A percentile compares a stretch with the other conserved stretches of the same genome.
Conservation (phyloP, 2,329 filamentous ascomycete genomes). For the Colletotrichum sp. region DNA sequence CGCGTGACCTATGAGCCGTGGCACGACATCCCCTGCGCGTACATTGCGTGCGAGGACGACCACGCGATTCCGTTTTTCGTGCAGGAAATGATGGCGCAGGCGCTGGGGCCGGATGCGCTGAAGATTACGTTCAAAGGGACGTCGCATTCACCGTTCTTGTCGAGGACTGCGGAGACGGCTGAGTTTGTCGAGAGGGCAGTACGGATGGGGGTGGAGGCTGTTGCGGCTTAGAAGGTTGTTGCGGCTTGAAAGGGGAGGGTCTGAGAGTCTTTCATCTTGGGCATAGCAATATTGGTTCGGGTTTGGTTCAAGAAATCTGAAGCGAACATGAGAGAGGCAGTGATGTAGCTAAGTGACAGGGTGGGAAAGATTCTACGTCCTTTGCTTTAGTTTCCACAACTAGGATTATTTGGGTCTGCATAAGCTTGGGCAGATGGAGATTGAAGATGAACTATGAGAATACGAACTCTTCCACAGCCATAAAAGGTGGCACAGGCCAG, state of each 20-base stretch:
- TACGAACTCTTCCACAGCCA: no score
- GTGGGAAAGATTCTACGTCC: no score
- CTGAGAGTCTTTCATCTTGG: no score
- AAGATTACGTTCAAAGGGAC: neutral
- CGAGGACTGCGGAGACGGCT: neutral
- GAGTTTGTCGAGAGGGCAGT: neutral
- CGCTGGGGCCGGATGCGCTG: neutral
- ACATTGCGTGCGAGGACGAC: constrained; percentile 28
- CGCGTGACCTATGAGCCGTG: constrained; percentile 28
- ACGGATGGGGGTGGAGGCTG: neutral
- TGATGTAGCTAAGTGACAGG: no score
- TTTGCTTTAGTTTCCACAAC: no score
- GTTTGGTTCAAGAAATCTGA: no score
- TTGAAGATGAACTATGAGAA: no score
- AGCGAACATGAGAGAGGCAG: no score
- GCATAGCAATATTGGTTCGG: no score
- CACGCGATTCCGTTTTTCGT: constrained; percentile 23
- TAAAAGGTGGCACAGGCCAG: no score
- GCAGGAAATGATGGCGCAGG: constrained; percentile 23
- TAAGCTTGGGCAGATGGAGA: no score
- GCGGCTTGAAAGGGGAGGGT: neutral
- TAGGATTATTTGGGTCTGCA: no score
- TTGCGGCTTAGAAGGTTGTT: neutral
- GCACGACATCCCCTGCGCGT: constrained; percentile 28
- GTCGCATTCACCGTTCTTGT: constrained; percentile 12